Evolutionary conservation across 108 stramenopile genomes (phyloP).

Genomic region (Discostella pseudostelligera): DNA sequence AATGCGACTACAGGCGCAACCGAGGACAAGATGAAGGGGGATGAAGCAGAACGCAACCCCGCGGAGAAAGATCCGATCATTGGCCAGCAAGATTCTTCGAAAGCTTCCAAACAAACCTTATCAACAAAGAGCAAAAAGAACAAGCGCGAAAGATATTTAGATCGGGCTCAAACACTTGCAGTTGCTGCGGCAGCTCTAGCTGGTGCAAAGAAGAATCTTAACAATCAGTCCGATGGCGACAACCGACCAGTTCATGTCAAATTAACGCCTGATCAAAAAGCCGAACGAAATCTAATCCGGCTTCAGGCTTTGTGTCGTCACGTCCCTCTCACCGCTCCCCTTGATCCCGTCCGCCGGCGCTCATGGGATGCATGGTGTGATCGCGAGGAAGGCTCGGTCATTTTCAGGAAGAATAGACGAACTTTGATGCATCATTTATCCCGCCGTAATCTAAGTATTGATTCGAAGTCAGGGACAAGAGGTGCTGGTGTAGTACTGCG

Average conservation of each 20-base stretch:
- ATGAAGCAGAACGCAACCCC: conserved; percentile 8
- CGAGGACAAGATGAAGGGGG: conserved; percentile 24
- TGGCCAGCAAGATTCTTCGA: conserved; percentile 3
- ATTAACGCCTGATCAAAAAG: conserved; percentile 54
- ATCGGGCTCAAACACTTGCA: conserved; percentile 57
- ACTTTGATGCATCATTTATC: conserved; percentile 55
- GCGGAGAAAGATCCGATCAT: conserved; percentile 21
- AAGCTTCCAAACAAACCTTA: conserved; percentile 14
- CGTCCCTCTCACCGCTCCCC: conserved; percentile 59
- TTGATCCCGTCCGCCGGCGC: conserved; percentile 77
- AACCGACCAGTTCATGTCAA: conserved; percentile 10
- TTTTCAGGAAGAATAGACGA: conserved; percentile 74
- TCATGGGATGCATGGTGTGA: conserved; percentile 80
- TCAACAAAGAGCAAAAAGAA: conserved; percentile 46
- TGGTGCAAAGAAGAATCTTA: conserved; percentile 38
- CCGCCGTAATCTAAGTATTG: conserved; percentile 53
- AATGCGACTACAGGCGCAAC: conserved; percentile 10
- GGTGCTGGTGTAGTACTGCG: conserved; percentile 74
- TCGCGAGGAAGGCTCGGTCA: conserved; percentile 69
- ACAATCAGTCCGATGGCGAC: conserved; percentile 16
- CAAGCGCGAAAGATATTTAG: conserved; percentile 44
- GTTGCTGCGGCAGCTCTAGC: conserved; percentile 75
- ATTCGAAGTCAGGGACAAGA: conserved; percentile 55
- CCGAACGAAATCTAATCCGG: conserved; percentile 58
- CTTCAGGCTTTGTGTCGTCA: conserved; percentile 71